These are phyloP conservation scores for Rhizoctonia solani DNA, from an alignment of 1,284 basidiomycete species.

Conservation along the genomic window DNA sequence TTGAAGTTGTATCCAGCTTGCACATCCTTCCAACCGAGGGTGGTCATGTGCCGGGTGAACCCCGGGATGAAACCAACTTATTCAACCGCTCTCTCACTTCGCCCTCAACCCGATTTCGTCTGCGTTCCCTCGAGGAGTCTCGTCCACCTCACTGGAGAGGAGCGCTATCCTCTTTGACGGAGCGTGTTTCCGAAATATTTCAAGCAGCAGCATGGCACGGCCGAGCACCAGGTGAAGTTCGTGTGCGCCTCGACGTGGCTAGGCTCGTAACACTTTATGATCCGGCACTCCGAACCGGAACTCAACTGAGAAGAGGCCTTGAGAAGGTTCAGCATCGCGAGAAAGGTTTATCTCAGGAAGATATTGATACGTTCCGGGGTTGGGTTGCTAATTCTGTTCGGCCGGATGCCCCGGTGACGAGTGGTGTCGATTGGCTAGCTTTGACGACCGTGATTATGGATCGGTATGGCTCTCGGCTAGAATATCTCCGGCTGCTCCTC, in stretches of 20 bases:
- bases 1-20: slow-evolving; percentile 48
- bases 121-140: neutral
- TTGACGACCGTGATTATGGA: slow-evolving; percentile 51
- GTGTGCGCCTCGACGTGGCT: slow-evolving; percentile 49
- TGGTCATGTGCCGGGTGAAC: neutral
- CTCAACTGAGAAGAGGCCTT: slow-evolving; percentile 43
- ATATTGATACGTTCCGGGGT: slow-evolving; percentile 15
- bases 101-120: neutral
- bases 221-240: slow-evolving; percentile 44
- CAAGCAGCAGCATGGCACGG: slow-evolving; percentile 51
- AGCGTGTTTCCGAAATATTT: slow-evolving; percentile 42
- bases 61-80: neutral
- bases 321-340: slow-evolving; percentile 48
- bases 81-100: neutral
- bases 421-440: slow-evolving; percentile 53
- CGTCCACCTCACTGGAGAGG: slow-evolving; percentile 37
- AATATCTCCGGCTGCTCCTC: slow-evolving; percentile 49
- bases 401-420: slow-evolving; percentile 41
- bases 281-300: slow-evolving; percentile 47
- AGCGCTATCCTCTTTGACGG: neutral
- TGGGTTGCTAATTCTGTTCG: slow-evolving; percentile 39
- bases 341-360: slow-evolving; percentile 1
- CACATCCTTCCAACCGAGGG: slow-evolving; percentile 25
- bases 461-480: slow-evolving; percentile 52
- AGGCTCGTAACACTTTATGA: slow-evolving; percentile 55